Base-by-base conservation (phyloP, 108 stramenopile species). In the Fragilariopsis cylindrus region DNA sequence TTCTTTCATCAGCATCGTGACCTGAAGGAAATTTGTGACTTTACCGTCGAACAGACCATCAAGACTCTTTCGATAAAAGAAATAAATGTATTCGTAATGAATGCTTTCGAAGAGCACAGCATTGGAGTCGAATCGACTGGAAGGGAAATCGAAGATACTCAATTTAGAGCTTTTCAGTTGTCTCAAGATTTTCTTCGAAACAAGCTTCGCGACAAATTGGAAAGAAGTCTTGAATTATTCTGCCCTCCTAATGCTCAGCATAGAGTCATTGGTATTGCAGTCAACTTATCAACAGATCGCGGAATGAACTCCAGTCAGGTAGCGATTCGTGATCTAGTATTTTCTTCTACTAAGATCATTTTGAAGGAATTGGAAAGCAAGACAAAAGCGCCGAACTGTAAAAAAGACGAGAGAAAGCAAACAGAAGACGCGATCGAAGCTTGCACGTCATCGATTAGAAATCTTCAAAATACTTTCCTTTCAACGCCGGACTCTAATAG, bases 1-100 rank as follows among this genome's bases (percentile, higher is more conserved):
- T 94, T 94, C 77, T 94, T 94, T 75, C 93, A 94, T 74, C 91
- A 89, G 55, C 91, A 91, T 77, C 77, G 72, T 45, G 82, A 80
- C 18, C 62, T 94, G 48, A 85, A 85, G 53, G 73, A 83, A 46
- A 76, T 92, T 18, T 90, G 88, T 70, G 88, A 91, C 49, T 83
- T 90, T 48, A 72, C 79, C 13, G 76, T 89, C 15, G 69, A 81
- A 56, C 80, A 75, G 55, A 78, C 70, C 16, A 16, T 85, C 39
- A 89, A 91, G 54, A 83, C 44, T 21, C 55, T 57, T 72, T 54
- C 66, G 1, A 53, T 48, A 3, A 5, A 69, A 7, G 65, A 79
- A 44, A 55, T 63, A 18, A 13, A 43, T 72, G 18, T 5, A 57
- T 68, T 46, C 4, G 55, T 43, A 41, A 3, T 42, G 0, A 52